These are phyloP conservation scores for Blastobotrys americana DNA, from an alignment of 805 yeast genomes.

Conservation along the genomic window DNA sequence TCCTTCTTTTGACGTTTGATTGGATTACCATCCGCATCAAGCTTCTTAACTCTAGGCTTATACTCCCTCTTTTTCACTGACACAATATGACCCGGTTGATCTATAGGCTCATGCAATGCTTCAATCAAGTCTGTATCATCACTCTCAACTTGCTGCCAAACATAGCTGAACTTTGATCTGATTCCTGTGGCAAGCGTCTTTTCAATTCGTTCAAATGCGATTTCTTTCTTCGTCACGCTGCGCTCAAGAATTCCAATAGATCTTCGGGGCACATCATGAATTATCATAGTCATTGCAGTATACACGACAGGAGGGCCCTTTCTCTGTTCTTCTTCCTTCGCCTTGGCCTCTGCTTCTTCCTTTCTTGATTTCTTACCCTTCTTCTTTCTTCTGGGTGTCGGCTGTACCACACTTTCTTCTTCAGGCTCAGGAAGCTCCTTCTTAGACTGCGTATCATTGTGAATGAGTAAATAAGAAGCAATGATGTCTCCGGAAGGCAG, in stretches of 20 bases:
- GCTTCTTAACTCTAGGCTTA: slow-evolving; percentile 15
- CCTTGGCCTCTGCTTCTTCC: slow-evolving; percentile 17
- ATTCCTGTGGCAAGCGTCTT: slow-evolving; percentile 52
- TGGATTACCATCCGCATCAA: slow-evolving; percentile 14
- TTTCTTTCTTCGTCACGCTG: slow-evolving; percentile 52
- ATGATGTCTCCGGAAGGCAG: slow-evolving; percentile 30
- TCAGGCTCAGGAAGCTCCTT: slow-evolving; percentile 19
- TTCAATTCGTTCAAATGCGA: slow-evolving; percentile 57
- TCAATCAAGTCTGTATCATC: slow-evolving; percentile 26
- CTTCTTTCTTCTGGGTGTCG: slow-evolving; percentile 28
- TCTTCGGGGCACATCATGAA: slow-evolving; percentile 59
- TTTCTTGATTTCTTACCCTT: slow-evolving; percentile 23
- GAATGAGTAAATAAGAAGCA: slow-evolving; percentile 33
- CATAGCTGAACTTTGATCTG: slow-evolving; percentile 51
- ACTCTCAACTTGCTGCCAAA: slow-evolving; percentile 68
- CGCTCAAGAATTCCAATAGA: slow-evolving; percentile 57
- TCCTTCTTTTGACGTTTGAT: slow-evolving; percentile 11
- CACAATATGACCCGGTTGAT: slow-evolving; percentile 14
- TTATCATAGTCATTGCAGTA: slow-evolving; percentile 59
- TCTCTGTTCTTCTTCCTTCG: slow-evolving; percentile 24
- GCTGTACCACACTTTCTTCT: not conserved
- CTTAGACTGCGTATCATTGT: slow-evolving; percentile 8
- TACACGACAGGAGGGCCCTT: slow-evolving; percentile 16
- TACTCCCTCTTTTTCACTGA: slow-evolving; percentile 17
- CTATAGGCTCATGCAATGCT: slow-evolving; percentile 17